Base-by-base conservation (phyloP, 148 eudicot species). In the Silene conica region DNA sequence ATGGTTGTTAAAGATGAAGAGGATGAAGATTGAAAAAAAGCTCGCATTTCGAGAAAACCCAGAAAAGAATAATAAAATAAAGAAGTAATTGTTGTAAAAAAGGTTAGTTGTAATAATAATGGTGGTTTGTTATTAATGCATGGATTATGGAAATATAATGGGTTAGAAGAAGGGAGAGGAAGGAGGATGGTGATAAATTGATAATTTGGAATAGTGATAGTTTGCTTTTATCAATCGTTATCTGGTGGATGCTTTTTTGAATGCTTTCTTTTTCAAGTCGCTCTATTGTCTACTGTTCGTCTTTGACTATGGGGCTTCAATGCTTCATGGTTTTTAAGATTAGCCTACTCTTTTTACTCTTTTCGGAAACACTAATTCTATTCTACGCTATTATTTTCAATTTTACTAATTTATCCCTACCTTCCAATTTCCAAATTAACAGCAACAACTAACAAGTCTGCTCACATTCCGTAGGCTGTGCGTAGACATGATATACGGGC, bases 11-110 rank as follows among this genome's bases (percentile, higher is more conserved):
- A 56, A 4, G 61, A 46, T 43, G 7, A 23, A 15, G 61, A 66
- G 0, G 66, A 65, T 12, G 73, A 76, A 60, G 78, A 69, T 31
- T 46, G 60, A 55, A 67, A 3, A 8, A 67, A 8, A 9, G 57
- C 21, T 14, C 18, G 50, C 71, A 74, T 74, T 45, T 74, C 55
- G 55, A 74, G 54, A 12, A 65, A 20, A 66, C 70, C 70, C 61
- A 22, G 20, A 13, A 64, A 64, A 31, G 34, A 15, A 5, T 65
- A 65, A 4, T 38, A 38, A 38, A 38, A 38, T 38, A 38, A 38
- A 6, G 43, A 38, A 38, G 43, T 38, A 0, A 38, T 38, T 38
- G n/a, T n/a, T n/a, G n/a, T n/a, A n/a, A n/a, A n/a, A n/a, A 7
- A 38, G 34, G 4, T 31, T 38, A 38, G 43, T 38, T 5, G 43